A percentile compares a stretch with the other conserved stretches of the same genome.
phyloP scores from a whole-genome alignment of 805 yeast genomes.

The Zygotorulaspora florentina region DNA sequence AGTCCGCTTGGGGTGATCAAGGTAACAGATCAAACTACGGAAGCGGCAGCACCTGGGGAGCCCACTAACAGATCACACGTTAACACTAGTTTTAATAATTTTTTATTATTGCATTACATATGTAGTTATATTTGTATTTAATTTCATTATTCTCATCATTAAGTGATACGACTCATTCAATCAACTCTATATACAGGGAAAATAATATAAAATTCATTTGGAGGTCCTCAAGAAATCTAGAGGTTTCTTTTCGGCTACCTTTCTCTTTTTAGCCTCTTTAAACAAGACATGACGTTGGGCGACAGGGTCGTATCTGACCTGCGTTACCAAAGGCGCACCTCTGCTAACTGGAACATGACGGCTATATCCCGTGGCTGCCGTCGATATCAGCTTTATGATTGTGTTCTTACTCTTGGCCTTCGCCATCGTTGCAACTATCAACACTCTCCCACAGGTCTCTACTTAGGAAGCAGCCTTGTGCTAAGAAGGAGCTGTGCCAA shows the following conservation, averaged over 20 bases:
- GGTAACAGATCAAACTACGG: conserved; percentile 28
- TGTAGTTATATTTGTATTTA: conserved; percentile 4
- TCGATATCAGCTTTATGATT: conserved; percentile 77
- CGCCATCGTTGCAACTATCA: conserved; percentile 24
- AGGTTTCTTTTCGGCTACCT: conserved; percentile 53
- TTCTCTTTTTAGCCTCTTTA: conserved; percentile 84
- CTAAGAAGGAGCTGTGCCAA: too few relatives aligned
- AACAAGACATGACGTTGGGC: conserved; percentile 90
- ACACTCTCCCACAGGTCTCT: neutral
- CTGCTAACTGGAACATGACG: conserved; percentile 79
- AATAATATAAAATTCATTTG: conserved; percentile 3
- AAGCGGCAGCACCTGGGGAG: conserved; percentile 35
- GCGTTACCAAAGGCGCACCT: conserved; percentile 71
- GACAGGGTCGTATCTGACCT: conserved; percentile 81
- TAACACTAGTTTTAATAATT: neutral
- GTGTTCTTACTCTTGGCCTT: conserved; percentile 73
- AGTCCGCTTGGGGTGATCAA: conserved; percentile 40
- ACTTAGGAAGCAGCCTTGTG: too few relatives aligned
- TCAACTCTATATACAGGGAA: conserved; percentile 3
- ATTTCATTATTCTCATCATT: conserved; percentile 2
- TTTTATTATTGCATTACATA: conserved; percentile 4
- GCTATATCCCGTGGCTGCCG: conserved; percentile 86
- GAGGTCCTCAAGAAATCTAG: conserved; percentile 44
- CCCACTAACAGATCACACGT: conserved; percentile 11
- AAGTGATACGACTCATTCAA: conserved; percentile 2